Evolutionary conservation across 306 rosid species (phyloP).

Genomic region (Carpinus fangiana): DNA sequence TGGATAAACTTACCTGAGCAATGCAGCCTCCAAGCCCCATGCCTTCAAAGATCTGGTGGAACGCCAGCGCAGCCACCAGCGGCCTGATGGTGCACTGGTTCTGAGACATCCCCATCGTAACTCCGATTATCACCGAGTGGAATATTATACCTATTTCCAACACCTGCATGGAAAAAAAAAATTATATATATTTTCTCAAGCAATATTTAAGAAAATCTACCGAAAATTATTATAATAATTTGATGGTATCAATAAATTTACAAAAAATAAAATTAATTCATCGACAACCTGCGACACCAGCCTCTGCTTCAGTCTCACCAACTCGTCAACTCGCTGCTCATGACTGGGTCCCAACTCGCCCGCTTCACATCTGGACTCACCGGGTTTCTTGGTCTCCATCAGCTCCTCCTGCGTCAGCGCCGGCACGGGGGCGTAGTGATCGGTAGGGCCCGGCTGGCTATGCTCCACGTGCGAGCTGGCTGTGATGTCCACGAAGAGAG

Average conservation of each 20-base stretch:
- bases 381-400: slow-evolving; percentile 24
- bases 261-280: not conserved
- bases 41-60: slow-evolving; percentile 95
- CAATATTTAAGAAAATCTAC: no score
- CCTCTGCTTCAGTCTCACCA: slow-evolving; percentile 64
- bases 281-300: slow-evolving; percentile 84
- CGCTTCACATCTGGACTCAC: slow-evolving; percentile 13
- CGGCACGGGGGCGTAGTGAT: slow-evolving; percentile 32
- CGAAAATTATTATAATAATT: no score
- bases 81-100: slow-evolving; percentile 89
- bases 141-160: slow-evolving; percentile 91
- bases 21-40: slow-evolving; percentile 98
- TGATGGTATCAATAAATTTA: no score
- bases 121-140: slow-evolving; percentile 88
- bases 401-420: slow-evolving; percentile 32
- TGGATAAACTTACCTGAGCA: slow-evolving; percentile 62
- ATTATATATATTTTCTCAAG: no score
- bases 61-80: slow-evolving; percentile 81
- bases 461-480: slow-evolving; percentile 79
- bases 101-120: slow-evolving; percentile 94
- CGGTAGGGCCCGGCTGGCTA: not conserved
- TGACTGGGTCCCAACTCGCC: slow-evolving; percentile 19
- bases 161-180: slow-evolving; percentile 42
- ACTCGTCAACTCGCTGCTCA: slow-evolving; percentile 31
- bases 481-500: slow-evolving; percentile 72